Percentiles rank a stretch among this genome's conserved stretches.
Evolutionary conservation across 805 yeast genomes (phyloP).

Genomic region (Scheffersomyces ergatensis): DNA sequence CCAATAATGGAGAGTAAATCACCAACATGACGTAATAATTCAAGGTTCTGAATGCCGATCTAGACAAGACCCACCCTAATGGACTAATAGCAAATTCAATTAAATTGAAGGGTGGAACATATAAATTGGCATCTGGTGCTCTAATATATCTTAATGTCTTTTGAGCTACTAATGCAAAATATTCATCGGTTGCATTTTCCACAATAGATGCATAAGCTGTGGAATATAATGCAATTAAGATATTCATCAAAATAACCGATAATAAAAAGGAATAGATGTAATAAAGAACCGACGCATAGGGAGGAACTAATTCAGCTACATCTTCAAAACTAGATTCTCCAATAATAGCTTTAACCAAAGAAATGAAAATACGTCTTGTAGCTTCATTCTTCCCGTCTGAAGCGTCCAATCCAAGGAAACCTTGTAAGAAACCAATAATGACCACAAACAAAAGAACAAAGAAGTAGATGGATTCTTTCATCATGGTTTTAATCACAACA

Average conservation of each 20-base stretch:
- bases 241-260: constrained; percentile 72
- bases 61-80: constrained; percentile 31
- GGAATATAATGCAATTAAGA: constrained; percentile 80
- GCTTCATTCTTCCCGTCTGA: constrained; percentile 84
- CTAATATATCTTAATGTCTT: constrained; percentile 80
- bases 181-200: constrained; percentile 81
- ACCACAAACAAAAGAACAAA: constrained; percentile 71
- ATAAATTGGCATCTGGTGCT: constrained; percentile 85
- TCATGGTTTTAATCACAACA: constrained; percentile 79
- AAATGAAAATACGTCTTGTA: constrained; percentile 59
- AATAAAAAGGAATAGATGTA: constrained; percentile 76
- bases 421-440: constrained; percentile 80
- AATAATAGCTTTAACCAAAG: constrained; percentile 68
- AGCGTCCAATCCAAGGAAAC: constrained; percentile 81
- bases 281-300: constrained; percentile 78
- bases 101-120: constrained; percentile 81
- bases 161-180: constrained; percentile 78
- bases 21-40: constrained; percentile 60
- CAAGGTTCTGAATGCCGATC: constrained; percentile 30
- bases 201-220: constrained; percentile 80
- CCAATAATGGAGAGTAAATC: constrained; percentile 66
- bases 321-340: constrained; percentile 73
- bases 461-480: constrained; percentile 82
- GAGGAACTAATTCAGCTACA: constrained; percentile 73
- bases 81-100: constrained; percentile 51